Base-by-base conservation (phyloP, 1,284 basidiomycete genomes). In the Trichosporon coremiiforme region DNA sequence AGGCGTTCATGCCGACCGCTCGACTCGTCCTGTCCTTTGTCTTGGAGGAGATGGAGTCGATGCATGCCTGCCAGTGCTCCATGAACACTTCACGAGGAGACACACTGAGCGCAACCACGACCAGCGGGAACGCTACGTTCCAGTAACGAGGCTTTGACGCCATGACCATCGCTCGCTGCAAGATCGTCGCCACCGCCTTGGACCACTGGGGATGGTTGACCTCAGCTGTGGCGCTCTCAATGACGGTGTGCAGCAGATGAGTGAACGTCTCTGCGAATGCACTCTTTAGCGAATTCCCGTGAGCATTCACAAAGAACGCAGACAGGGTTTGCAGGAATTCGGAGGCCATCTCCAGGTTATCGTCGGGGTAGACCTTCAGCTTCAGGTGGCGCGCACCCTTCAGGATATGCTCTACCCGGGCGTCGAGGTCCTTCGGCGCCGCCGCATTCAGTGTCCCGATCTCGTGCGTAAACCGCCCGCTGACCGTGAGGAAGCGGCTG, bases 201-300 rank as follows among this genome's bases (percentile, higher is more conserved):
- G 90, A 91, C 95, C 95, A 98, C 68, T 91, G 87, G 0, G 95
- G 95, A 80, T 97, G 92, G 77, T 98, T 97, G 64, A 96, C 93
- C 84, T 98, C 95, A 0, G 94, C 95, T 80, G 96, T 94, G 0
- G 94, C 95, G 31, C 92, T 94, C 90, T 95, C 93, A 70, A 91
- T 91, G 50, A 98, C 93, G 0, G 93, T 92, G 83, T 97, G 92
- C 62, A 98, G 82, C 13, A 98, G 82, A 62, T 89, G 86, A 2
- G 90, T 87, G 50, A 98, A 85, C 0, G 90, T 90, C 74, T 97
- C 93, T 0, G 93, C 92, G 79, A 95, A 97, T 2, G 91, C 89
- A 17, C 87, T 87, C 84, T 98, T 98, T 71, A 98, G 85, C 36
- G 89, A 88, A 66, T 89, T 86, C 8, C 95, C 95, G 76, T 95